phyloP scores from a whole-genome alignment of 2,329 filamentous ascomycete species.

The Beauveria sp. region DNA sequence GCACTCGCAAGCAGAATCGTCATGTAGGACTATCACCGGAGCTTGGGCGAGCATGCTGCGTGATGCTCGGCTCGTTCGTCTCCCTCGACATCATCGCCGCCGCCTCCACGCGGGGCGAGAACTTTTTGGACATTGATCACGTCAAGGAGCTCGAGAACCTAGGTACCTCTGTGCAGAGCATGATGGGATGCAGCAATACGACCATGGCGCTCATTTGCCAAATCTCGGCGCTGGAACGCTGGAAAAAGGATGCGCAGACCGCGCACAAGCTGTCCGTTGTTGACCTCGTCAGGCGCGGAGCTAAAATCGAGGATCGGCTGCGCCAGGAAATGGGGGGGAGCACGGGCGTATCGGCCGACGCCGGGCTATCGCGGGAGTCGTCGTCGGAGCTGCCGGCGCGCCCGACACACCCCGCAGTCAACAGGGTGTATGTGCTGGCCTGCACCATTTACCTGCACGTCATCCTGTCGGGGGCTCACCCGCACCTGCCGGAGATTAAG shows the following conservation, averaged over 20 bases:
- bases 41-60: not conserved
- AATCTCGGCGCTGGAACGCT: no score
- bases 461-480: not conserved
- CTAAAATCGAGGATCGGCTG: not conserved
- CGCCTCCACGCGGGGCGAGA: no score
- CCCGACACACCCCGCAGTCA: not conserved
- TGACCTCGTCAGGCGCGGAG: no score
- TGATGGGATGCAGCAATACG: no score
- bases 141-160: no score
- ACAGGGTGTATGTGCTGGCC: not conserved
- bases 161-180: no score
- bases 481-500: not conserved
- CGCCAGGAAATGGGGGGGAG: not conserved
- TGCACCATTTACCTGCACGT: not conserved
- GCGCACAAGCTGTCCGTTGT: no score
- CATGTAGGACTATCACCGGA: not conserved
- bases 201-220: no score
- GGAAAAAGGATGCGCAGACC: no score
- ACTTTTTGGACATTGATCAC: no score
- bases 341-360: no score
- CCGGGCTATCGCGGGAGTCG: not conserved
- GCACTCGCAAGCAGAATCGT: not conserved
- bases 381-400: not conserved
- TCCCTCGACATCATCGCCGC: no score
- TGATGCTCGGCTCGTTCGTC: not conserved